Percentiles rank a stretch among this genome's conserved stretches.
phyloP scores from a whole-genome alignment of 1,284 basidiomycete genomes.

The Fomitopsis betulina region DNA sequence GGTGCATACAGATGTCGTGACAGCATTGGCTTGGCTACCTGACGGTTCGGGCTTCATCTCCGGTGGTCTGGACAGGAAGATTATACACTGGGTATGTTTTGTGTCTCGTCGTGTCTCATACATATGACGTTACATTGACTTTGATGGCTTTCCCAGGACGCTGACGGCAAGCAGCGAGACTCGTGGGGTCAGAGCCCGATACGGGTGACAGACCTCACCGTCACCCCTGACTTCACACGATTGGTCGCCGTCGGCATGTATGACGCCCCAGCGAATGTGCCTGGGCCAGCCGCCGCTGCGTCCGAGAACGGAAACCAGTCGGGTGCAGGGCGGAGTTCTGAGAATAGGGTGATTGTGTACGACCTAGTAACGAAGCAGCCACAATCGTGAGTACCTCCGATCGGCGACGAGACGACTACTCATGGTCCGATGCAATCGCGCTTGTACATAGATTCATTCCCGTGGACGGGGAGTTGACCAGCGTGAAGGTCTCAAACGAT shows the following conservation, averaged over 20 bases:
- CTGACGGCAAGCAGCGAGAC: constrained; percentile 66
- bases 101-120: constrained; percentile 4
- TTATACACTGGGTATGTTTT: constrained; percentile 80
- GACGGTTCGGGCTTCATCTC: constrained; percentile 90
- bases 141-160: constrained; percentile 46
- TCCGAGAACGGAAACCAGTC: constrained; percentile 31
- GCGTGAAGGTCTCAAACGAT: constrained; percentile 84
- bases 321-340: constrained; percentile 36
- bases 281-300: constrained; percentile 28
- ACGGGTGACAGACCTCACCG: constrained; percentile 82
- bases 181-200: constrained; percentile 75
- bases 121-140: constrained; percentile 1
- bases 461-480: constrained; percentile 78
- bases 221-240: constrained; percentile 82
- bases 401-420: background rate
- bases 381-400: constrained; percentile 48
- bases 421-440: background rate
- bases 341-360: constrained; percentile 73
- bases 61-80: constrained; percentile 83
- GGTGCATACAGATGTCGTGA: constrained; percentile 81
- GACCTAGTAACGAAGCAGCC: constrained; percentile 61
- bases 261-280: constrained; percentile 27
- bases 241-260: constrained; percentile 83
- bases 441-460: constrained; percentile 50
- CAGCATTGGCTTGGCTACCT: constrained; percentile 84